Percentiles rank a stretch among this genome's conserved stretches.
Conservation (phyloP, 1,284 basidiomycete species). For the Ganoderma sp. region DNA sequence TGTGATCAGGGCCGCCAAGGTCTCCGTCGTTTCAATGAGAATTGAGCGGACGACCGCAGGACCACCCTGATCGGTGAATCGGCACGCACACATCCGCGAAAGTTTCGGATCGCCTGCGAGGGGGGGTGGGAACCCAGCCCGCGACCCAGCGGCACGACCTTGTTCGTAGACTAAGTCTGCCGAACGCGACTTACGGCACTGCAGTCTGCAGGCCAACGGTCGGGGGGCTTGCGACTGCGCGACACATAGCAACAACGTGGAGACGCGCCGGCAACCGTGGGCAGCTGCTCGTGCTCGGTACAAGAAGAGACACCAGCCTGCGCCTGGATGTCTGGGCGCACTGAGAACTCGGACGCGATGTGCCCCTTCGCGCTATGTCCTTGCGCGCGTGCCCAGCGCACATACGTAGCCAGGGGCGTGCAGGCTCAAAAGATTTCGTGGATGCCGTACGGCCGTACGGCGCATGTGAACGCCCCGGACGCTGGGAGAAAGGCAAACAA, state of each 20-base stretch:
- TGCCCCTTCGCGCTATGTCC: not conserved
- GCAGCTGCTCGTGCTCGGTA: not conserved
- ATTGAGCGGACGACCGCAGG: not conserved
- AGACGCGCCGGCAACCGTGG: conserved; percentile 1
- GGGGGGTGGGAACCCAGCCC: not conserved
- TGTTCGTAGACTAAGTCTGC: not conserved
- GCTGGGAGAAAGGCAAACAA: conserved; percentile 17
- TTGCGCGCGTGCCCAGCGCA: not conserved
- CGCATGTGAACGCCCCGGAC: conserved; percentile 2
- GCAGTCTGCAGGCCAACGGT: not conserved
- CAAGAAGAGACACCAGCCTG: not conserved
- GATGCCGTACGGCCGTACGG: conserved; percentile 12
- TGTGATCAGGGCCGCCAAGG: not conserved
- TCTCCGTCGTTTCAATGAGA: not conserved
- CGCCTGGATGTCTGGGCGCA: not conserved
- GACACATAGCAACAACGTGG: not conserved
- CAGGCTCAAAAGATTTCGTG: not conserved
- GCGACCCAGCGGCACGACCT: not conserved
- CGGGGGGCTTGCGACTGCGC: not conserved
- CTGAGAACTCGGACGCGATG: not conserved
- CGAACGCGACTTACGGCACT: conserved; percentile 7
- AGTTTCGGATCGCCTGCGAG: conserved; percentile 5
- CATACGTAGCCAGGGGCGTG: conserved; percentile 13
- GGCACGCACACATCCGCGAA: conserved; percentile 1
- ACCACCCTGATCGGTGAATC: conserved; percentile 1